phyloP scores from a whole-genome alignment of 345 rosid species.

The Rubroshorea leprosula region DNA sequence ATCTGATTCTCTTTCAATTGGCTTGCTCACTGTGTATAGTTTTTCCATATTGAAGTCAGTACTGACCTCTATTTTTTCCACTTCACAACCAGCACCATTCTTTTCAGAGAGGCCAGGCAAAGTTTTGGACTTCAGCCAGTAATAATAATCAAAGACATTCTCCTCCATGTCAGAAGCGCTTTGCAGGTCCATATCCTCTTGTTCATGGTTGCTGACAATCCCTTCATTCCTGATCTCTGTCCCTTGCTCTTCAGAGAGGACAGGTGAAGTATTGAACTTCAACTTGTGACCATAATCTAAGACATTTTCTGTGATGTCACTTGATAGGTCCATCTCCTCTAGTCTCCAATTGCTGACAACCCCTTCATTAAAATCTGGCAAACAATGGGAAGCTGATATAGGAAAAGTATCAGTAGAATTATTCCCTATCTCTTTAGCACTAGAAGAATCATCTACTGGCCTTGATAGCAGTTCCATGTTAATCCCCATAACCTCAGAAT shows the following conservation, averaged over 20 bases:
- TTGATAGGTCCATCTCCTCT: constrained; percentile 1
- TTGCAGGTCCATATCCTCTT: constrained; percentile 10
- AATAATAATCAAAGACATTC: constrained; percentile 9
- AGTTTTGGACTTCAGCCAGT: constrained; percentile 2
- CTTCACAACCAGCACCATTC: constrained; percentile 13
- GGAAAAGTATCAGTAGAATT: background rate
- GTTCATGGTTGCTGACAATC: constrained; percentile 5
- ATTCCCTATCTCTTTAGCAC: constrained; percentile 2
- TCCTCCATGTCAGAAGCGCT: constrained; percentile 10
- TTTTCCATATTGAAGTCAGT: constrained; percentile 2
- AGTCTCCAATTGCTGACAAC: constrained; percentile 5
- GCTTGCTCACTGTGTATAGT: constrained; percentile 6
- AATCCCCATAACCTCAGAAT: constrained; percentile 24
- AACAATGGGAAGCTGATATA: constrained; percentile 1
- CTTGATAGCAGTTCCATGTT: constrained; percentile 9
- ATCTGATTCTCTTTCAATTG: constrained; percentile 11
- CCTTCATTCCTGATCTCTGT: background rate
- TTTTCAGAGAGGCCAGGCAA: constrained; percentile 13
- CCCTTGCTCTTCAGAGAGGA: background rate
- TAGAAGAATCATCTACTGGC: constrained; percentile 5
- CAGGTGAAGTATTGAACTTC: background rate
- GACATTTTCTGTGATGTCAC: background rate
- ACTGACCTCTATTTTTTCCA: constrained; percentile 8
- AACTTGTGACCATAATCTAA: background rate
- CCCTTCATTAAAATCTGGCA: constrained; percentile 10